Evolutionary conservation across 2,329 filamentous ascomycete genomes (phyloP), one percentile per base, ranked within the genome.

Genomic region (Pestalotiopsis sp.): DNA sequence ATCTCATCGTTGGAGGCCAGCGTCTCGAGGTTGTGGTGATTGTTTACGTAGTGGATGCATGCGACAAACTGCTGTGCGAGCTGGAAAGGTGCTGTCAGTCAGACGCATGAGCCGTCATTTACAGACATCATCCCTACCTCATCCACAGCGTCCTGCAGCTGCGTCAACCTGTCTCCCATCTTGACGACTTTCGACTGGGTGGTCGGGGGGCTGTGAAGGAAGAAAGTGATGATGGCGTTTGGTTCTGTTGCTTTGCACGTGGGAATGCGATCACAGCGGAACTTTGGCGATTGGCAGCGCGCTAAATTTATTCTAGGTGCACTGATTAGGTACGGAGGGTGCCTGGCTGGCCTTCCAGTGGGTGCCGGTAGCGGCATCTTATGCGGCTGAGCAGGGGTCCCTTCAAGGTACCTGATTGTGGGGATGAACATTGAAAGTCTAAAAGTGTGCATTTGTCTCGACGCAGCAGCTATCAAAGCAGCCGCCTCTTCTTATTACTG

Each of bases 121-220:
- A 58, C 17, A 13, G 4, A 17, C 9, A 52, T 20, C 3, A 57
- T 61, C 13, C 61, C 80, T 41, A 93, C 93, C 86, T 94, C 90
- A 76, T 96, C 93, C 70, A 95, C 88, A 79, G 92, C 91, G 82
- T 96, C 93, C 81, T 97, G 93, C 68, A 96, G 85, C 79, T 96
- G 93, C 1, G 93, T 95, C 68, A 97, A 86, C 71, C 91, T 86
- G 77, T 97, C 93, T 36, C 87, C 87, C 90, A 94, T 94, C 6
- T 62, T 62, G 2, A 39, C 59, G 25, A 62, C 12, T 36, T 17
- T 4, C 59, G 12, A 20, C 36, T 17, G 23, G 57, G 20, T 59
- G 11, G 20, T 11, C 27, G 12, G 57, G 9, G 23, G 6, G 57
- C 3, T 59, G 23, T 13, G 25, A 25, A 27, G 17, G 23, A 13